Percentiles rank a stretch among this genome's conserved stretches.
Evolutionary conservation across 805 yeast species (phyloP).

Genomic region (Metschnikowia henanensis): DNA sequence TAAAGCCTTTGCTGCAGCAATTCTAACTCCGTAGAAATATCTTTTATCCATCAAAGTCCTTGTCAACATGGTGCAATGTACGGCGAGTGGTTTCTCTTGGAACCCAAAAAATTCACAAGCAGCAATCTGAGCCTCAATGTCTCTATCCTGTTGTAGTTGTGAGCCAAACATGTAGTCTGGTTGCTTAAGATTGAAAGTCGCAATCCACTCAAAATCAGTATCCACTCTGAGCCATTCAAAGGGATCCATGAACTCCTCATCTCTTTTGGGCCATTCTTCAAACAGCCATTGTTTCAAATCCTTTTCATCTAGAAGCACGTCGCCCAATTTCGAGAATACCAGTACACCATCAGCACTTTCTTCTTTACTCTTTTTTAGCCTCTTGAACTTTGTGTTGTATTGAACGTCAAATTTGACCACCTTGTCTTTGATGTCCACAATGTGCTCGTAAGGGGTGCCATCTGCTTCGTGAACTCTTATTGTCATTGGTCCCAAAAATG

Average conservation of each 20-base stretch:
- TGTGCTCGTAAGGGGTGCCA: constrained; percentile 98
- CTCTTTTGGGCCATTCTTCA: constrained; percentile 67
- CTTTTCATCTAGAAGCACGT: constrained; percentile 57
- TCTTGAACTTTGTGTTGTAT: constrained; percentile 89
- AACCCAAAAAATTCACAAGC: constrained; percentile 74
- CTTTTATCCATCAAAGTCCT: constrained; percentile 82
- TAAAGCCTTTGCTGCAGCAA: constrained; percentile 82
- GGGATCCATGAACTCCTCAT: constrained; percentile 79
- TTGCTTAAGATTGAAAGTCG: constrained; percentile 75
- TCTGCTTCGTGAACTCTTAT: constrained; percentile 97
- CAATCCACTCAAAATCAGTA: constrained; percentile 97
- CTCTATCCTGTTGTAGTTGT: constrained; percentile 91
- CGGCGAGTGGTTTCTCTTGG: constrained; percentile 52
- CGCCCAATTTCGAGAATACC: constrained; percentile 67
- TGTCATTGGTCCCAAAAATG: constrained; percentile 93
- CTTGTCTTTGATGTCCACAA: constrained; percentile 84
- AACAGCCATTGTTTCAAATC: constrained; percentile 75
- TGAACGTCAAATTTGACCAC: constrained; percentile 89
- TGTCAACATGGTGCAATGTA: constrained; percentile 74
- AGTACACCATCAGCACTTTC: constrained; percentile 29
- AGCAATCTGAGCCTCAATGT: constrained; percentile 92
- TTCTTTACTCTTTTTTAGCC: constrained; percentile 63
- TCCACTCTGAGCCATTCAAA: constrained; percentile 99
- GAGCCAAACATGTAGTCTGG: constrained; percentile 96
- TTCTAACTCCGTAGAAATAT: constrained; percentile 85